A percentile compares a stretch with the other conserved stretches of the same genome.
Conservation (phyloP, 2,329 filamentous ascomycete species). For the Aspergillus hortae region DNA sequence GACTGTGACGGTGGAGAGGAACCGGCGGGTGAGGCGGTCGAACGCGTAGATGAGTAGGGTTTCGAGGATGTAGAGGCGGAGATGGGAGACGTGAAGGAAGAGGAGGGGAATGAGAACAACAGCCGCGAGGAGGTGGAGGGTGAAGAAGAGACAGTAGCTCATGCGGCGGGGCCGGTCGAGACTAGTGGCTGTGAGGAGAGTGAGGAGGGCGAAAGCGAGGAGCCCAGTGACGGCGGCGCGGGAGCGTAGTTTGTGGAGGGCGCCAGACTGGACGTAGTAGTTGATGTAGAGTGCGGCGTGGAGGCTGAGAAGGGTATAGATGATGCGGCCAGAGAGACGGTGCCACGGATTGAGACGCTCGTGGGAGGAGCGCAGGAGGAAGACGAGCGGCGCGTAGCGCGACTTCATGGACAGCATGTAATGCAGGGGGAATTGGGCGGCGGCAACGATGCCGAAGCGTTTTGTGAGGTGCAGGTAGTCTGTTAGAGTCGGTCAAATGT, state of each 20-base stretch:
- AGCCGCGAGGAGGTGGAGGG: not conserved
- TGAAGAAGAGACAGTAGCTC: not conserved
- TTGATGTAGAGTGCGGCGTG: not conserved
- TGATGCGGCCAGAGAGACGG: not conserved
- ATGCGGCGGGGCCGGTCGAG: not conserved
- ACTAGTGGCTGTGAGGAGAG: not conserved
- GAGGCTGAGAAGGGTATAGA: not conserved
- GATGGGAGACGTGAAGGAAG: not conserved
- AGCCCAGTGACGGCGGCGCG: not conserved
- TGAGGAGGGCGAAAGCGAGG: not conserved
- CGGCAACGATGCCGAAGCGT: not conserved
- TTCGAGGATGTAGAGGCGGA: not conserved
- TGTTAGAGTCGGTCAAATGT: not conserved
- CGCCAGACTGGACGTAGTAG: not conserved
- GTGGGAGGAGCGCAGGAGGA: not conserved
- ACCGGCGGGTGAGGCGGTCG: not conserved
- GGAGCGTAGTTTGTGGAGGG: not conserved
- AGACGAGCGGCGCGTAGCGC: not conserved
- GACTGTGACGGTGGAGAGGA: not conserved
- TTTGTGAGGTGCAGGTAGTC: not conserved
- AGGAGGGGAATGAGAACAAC: not conserved
- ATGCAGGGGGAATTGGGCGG: not conserved
- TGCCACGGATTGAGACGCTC: not conserved
- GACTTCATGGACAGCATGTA: not conserved
- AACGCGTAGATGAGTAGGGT: not conserved